phyloP scores from a whole-genome alignment of 306 rosid species.

The Acacia melanoxylon region DNA sequence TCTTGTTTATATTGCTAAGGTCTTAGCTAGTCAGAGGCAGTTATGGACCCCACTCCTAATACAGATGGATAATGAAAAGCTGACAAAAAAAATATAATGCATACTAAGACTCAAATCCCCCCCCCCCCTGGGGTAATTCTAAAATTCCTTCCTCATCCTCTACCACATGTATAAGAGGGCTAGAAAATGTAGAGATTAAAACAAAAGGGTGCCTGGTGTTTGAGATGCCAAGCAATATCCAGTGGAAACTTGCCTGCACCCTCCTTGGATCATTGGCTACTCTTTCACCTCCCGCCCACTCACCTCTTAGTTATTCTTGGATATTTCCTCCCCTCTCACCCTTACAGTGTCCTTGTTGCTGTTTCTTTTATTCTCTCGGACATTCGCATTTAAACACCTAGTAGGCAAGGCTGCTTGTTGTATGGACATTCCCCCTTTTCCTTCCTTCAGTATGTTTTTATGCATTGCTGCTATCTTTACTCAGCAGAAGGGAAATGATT shows the following conservation, averaged over 20 bases:
- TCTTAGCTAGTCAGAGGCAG: neutral
- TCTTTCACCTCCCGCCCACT: neutral
- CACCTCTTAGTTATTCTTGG: neutral
- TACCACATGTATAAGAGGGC: neutral
- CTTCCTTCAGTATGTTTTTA: neutral
- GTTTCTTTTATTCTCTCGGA: neutral
- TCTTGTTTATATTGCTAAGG: neutral
- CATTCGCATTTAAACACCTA: neutral
- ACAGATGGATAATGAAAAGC: neutral
- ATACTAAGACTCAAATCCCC: neutral
- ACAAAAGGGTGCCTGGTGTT: neutral
- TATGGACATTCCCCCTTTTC: neutral
- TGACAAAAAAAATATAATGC: neutral
- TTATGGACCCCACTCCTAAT: neutral
- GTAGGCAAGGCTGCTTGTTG: neutral
- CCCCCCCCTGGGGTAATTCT: neutral
- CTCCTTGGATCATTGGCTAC: neutral
- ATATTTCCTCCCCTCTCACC: neutral
- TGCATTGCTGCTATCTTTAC: constrained; percentile 24
- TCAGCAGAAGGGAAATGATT: neutral
- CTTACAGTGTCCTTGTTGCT: neutral
- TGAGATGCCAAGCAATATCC: neutral
- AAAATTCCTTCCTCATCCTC: neutral
- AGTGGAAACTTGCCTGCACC: neutral
- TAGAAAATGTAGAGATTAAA: neutral